Base-by-base conservation (phyloP, 2,329 filamentous ascomycete species). In the Fusarium sp. region DNA sequence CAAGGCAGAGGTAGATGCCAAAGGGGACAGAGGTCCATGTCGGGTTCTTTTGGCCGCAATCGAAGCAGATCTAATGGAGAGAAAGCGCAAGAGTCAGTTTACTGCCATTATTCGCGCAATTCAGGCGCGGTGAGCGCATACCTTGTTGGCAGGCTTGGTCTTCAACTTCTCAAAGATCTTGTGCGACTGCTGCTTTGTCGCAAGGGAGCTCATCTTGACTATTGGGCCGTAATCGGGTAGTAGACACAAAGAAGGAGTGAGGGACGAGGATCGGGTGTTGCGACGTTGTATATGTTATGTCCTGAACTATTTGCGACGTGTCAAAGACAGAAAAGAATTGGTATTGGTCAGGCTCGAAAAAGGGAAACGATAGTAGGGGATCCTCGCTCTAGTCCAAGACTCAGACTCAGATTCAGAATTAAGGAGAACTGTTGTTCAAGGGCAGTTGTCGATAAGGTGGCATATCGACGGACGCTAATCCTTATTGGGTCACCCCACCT, bases 131-230 rank as follows among this genome's bases (percentile, higher is more conserved):
- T n/a, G 8, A 22, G 40, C 27, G 72, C 86, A 77, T 83, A 96
- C 95, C 89, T 97, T 97, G 86, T 99, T 99, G 67, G 95, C 94
- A 66, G 91, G 89, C 86, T 98, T 97, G 63, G 90, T 88, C 88
- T 97, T 98, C 80, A 98, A 85, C 86, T 98, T 98, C 86, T 97
- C 93, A 84, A 99, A 99, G 82, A 99, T 93, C 84, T 95, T 95
- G 81, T 95, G 92, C 83, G 95, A 98, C 86, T 98, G 90, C 80
- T 94, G 90, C 87, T 98, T 99, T 56, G 93, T 91, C 79, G 96
- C 96, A 75, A 91, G 85, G 79, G 82, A 86, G 81, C 85, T 87
- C 89, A 91, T 91, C 62, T 80, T 89, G 83, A 75, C 74, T 68
- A 71, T 63, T 67, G 56, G 55, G 59, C 56, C 65, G 69, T 47